Evolutionary conservation across 2,329 filamentous ascomycete genomes (phyloP), one percentile per base, ranked within the genome.

Genomic region (Microcyclospora pomicola): DNA sequence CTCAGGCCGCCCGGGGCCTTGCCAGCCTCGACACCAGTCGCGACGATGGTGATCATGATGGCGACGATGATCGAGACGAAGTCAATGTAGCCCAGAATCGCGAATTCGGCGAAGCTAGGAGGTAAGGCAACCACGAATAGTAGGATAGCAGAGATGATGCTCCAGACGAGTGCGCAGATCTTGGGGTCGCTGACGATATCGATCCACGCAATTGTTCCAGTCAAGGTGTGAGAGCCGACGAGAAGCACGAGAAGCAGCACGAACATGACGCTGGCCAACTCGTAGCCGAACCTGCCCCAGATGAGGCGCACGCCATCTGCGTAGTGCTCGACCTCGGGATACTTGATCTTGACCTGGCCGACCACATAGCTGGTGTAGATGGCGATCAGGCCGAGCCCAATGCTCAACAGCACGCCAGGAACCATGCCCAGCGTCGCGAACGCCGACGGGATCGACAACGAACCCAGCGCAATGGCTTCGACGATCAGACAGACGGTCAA

Each of bases 361-460:
- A 78, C 67, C 5, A 77, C 65, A 49, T 70, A 75, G 39, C 71
- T 71, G 2, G 73, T 77, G 52, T 78, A 80, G 33, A 71, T 74
- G 11, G 75, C 67, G 11, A 78, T 52, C 13, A 72, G 37, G 15
- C 74, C 74, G 3, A 79, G 59, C 9, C 62, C 56, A 36, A 75
- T 43, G 33, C 73, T 66, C 28, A 75, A 56, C 38, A 78, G 64
- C 6, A 76, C 56, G 27, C 72, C 71, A 9, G 71, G 68, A 11
- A 72, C 59, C 44, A 75, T 60, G 10, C 73, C 72, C 33, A 76
- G 51, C 2, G 61, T 61, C 2, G 71, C 70, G 19, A 76, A 65
- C 1, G 68, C 68, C 38, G 65, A 64, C 2, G 73, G 73, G 5
- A 77, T 57, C n/a, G 68, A 69, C 13, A 76, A 62, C 15, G 73